phyloP scores from a whole-genome alignment of 192 early-diverging fungal genomes.

The Coemansia guatemalensis region DNA sequence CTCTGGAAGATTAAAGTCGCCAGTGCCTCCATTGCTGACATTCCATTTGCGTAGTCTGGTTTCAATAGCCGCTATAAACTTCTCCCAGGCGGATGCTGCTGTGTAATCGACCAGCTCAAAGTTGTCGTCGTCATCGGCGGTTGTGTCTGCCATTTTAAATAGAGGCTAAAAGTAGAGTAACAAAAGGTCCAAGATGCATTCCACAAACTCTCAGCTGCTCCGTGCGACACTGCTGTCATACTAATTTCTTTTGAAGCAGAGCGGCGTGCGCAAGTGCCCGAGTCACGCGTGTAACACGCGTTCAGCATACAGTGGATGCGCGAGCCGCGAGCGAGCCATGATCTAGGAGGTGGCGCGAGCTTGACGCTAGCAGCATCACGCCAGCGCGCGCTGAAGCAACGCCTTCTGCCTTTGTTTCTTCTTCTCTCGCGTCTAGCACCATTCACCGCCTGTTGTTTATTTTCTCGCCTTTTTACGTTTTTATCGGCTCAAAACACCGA shows the following conservation, averaged over 20 bases:
- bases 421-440: not conserved
- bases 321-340: no score
- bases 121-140: slow-evolving; percentile 61
- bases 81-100: slow-evolving; percentile 67
- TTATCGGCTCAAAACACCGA: not conserved
- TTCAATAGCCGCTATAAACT: slow-evolving; percentile 64
- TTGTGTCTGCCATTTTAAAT: slow-evolving; percentile 22
- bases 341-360: no score
- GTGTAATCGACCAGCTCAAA: slow-evolving; percentile 79
- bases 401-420: not conserved
- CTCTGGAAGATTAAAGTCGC: slow-evolving; percentile 49
- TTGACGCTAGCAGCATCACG: no score
- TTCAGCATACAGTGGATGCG: no score
- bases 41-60: slow-evolving; percentile 59
- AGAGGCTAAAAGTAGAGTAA: not conserved
- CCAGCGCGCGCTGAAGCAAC: not conserved
- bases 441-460: not conserved
- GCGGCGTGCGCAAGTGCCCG: no score
- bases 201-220: not conserved
- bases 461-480: not conserved
- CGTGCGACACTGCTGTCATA: no score
- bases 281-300: no score
- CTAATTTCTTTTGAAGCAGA: no score
- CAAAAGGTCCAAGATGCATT: not conserved
- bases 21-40: slow-evolving; percentile 55